phyloP scores from a whole-genome alignment of 1,284 basidiomycete species.

The Vanrija humicola region DNA sequence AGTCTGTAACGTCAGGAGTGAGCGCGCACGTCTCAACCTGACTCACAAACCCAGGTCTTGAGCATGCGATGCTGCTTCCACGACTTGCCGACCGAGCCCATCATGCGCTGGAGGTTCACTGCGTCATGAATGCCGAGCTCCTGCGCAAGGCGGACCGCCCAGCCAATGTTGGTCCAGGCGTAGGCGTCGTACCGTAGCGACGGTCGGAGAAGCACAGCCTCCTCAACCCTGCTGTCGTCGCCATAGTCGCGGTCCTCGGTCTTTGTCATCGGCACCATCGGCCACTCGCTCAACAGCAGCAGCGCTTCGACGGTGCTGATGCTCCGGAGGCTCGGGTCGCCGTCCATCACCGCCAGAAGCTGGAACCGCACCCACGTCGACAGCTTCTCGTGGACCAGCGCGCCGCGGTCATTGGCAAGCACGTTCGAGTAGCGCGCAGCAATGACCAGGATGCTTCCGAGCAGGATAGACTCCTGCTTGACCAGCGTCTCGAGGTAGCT shows the following conservation, averaged over 20 bases:
- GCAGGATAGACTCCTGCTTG: conserved; percentile 6
- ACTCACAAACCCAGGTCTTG: conserved; percentile 16
- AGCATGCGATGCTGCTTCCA: conserved; percentile 10
- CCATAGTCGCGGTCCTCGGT: neutral
- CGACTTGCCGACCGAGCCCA: neutral
- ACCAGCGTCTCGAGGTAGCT: conserved; percentile 10
- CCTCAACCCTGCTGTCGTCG: neutral
- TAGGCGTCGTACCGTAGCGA: conserved; percentile 12
- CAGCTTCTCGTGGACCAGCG: conserved; percentile 1
- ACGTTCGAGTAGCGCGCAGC: conserved; percentile 9
- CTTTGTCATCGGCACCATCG: conserved; percentile 6
- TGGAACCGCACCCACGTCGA: conserved; percentile 9
- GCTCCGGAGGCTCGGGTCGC: conserved; percentile 5
- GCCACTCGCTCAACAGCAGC: conserved; percentile 14
- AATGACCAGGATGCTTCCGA: conserved; percentile 11
- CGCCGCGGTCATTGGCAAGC: conserved; percentile 1
- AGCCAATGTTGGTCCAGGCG: conserved; percentile 11
- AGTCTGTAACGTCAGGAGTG: neutral
- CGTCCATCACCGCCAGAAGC: conserved; percentile 7
- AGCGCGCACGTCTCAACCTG: neutral
- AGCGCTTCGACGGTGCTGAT: conserved; percentile 14
- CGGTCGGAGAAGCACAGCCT: conserved; percentile 6
- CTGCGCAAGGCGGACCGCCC: conserved; percentile 12
- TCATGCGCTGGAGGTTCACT: neutral
- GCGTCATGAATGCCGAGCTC: conserved; percentile 16